A percentile compares a stretch with the other conserved stretches of the same genome.
phyloP scores from a whole-genome alignment of 1,139 yeast species.

The Candida dubliniensis region DNA sequence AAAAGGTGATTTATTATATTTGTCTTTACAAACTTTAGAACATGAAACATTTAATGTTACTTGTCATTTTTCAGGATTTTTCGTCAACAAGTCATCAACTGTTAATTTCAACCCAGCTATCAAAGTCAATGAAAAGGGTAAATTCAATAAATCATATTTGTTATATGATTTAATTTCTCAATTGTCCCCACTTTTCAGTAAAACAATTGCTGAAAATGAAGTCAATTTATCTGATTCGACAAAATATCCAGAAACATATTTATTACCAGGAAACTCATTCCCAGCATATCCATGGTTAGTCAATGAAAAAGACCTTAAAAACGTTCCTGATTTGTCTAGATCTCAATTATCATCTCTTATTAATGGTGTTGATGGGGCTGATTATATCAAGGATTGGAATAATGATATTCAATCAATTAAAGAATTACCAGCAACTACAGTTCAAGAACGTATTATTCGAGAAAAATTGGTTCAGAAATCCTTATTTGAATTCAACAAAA shows the following conservation, averaged over 20 bases:
- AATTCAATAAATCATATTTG: conserved; percentile 42
- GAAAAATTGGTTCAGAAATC: conserved; percentile 74
- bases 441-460: conserved; percentile 70
- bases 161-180: conserved; percentile 52
- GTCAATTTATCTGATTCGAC: conserved; percentile 46
- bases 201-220: conserved; percentile 40
- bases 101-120: conserved; percentile 68
- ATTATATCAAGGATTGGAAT: conserved; percentile 75
- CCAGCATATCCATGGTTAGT: conserved; percentile 80
- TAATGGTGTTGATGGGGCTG: conserved; percentile 62
- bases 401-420: conserved; percentile 83
- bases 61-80: conserved; percentile 76
- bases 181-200: conserved; percentile 54
- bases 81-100: conserved; percentile 65
- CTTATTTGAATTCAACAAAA: conserved; percentile 73
- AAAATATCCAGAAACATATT: conserved; percentile 54
- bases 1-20: conserved; percentile 79
- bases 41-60: conserved; percentile 79
- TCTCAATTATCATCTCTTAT: conserved; percentile 56
- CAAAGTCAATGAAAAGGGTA: conserved; percentile 42
- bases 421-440: conserved; percentile 59
- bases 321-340: conserved; percentile 60
- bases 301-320: conserved; percentile 23
- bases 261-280: conserved; percentile 60
- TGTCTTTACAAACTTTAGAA: conserved; percentile 75